Percentiles rank a stretch among this genome's conserved stretches.
Evolutionary conservation across 345 rosid species (phyloP).

Genomic region (Physaria fendleri): DNA sequence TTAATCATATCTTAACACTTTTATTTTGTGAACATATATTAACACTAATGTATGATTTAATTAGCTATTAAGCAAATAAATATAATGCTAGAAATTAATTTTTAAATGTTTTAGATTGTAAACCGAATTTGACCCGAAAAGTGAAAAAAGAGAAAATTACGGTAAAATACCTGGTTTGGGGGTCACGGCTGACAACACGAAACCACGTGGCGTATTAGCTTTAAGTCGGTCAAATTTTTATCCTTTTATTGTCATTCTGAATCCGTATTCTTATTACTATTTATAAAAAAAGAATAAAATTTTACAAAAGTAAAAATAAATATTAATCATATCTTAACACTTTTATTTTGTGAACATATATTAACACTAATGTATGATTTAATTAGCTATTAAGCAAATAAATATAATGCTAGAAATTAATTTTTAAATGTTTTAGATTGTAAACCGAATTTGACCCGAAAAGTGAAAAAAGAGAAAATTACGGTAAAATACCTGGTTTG

Average conservation of each 20-base stretch:
- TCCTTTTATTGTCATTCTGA: too few relatives aligned
- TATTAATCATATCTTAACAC: too few relatives aligned
- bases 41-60: not conserved
- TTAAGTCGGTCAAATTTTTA: constrained; percentile 68
- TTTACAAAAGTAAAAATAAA: too few relatives aligned
- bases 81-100: not conserved
- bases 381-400: too few relatives aligned
- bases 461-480: not conserved
- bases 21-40: not conserved
- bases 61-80: not conserved
- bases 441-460: constrained; percentile 26
- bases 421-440: too few relatives aligned
- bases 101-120: too few relatives aligned
- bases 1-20: too few relatives aligned
- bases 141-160: not conserved
- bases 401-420: not conserved
- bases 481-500: constrained; percentile 11
- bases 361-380: not conserved
- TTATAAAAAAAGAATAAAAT: too few relatives aligned
- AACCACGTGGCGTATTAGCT: constrained; percentile 30
- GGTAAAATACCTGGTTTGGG: constrained; percentile 9
- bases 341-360: not conserved
- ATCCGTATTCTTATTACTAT: too few relatives aligned
- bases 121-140: constrained; percentile 24
- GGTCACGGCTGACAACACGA: constrained; percentile 29